Percentiles rank a stretch among this genome's conserved stretches.
These are phyloP conservation scores for Lizonia empirigonia DNA, from an alignment of 2,329 filamentous ascomycete species.

Conservation along the genomic window DNA sequence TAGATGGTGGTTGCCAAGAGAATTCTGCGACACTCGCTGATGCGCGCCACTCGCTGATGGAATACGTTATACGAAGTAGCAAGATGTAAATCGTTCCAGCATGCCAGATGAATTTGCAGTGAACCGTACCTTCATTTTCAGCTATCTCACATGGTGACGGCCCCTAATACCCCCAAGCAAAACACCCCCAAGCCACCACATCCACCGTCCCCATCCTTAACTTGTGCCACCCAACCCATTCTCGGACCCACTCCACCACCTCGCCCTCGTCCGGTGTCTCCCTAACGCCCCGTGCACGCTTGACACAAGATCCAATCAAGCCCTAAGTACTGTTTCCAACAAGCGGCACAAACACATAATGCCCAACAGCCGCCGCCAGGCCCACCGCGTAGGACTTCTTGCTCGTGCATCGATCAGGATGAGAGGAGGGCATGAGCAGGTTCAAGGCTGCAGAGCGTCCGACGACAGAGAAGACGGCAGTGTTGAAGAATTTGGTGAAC, in stretches of 20 bases:
- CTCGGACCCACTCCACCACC: constrained; percentile 16
- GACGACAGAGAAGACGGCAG: constrained; percentile 24
- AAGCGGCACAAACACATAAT: constrained; percentile 29
- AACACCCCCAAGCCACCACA: constrained; percentile 29
- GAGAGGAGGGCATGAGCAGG: constrained; percentile 11
- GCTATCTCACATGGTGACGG: neutral
- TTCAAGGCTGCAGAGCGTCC: constrained; percentile 23
- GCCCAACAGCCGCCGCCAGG: constrained; percentile 23
- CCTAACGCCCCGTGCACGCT: constrained; percentile 2
- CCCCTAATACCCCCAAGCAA: constrained; percentile 20
- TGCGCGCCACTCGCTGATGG: no score
- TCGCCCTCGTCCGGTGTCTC: constrained; percentile 1
- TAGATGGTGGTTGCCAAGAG: no score
- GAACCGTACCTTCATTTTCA: no score
- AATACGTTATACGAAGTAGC: no score
- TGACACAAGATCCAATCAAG: constrained; percentile 23
- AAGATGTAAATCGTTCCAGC: no score
- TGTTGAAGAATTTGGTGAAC: constrained; percentile 32
- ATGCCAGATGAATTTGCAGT: no score
- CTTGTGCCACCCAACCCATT: constrained; percentile 31
- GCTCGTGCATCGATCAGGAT: constrained; percentile 1
- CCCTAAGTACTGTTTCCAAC: constrained; percentile 20
- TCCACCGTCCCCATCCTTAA: constrained; percentile 32
- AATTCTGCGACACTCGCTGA: no score
- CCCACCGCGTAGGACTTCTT: constrained; percentile 19